Conservation (phyloP, 257 asterid genomes). For the Nicotiana attenuata region DNA sequence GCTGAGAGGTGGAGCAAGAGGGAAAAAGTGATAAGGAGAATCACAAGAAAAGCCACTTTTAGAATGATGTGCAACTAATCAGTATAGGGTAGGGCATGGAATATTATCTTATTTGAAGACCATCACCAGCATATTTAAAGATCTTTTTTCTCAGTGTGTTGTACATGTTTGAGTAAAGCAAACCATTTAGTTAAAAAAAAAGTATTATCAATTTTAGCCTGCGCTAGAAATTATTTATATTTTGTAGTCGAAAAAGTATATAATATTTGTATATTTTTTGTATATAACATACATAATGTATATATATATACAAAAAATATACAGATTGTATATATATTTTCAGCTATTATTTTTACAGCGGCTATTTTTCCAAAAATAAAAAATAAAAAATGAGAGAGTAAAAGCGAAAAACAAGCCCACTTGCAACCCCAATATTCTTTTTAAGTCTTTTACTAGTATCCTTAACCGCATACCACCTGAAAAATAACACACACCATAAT, state of each 20-base stretch:
- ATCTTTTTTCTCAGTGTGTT: slow-evolving; percentile 17
- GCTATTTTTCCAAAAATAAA: too few species aligned
- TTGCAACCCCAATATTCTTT: background rate
- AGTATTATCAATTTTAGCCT: too few species aligned
- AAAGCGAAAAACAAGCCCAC: background rate
- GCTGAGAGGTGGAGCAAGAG: too few species aligned
- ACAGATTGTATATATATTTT: too few species aligned
- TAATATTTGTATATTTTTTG: too few species aligned
- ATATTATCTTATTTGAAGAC: slow-evolving; percentile 11
- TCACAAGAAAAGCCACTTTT: background rate
- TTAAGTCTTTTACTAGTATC: background rate
- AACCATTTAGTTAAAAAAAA: background rate
- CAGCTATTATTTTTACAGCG: too few species aligned
- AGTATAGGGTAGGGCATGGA: background rate
- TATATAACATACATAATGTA: too few species aligned
- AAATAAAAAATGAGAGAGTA: background rate
- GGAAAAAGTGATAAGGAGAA: background rate
- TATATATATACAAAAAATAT: too few species aligned
- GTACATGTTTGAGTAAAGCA: slow-evolving; percentile 31
- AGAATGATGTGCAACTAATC: background rate
- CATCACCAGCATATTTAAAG: background rate
- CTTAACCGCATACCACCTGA: background rate
- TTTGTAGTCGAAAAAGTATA: too few species aligned
- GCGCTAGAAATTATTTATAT: too few species aligned
- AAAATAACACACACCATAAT: background rate